These are phyloP conservation scores for Penicillium thymicola DNA, from an alignment of 2,329 filamentous ascomycete species.

Conservation along the genomic window DNA sequence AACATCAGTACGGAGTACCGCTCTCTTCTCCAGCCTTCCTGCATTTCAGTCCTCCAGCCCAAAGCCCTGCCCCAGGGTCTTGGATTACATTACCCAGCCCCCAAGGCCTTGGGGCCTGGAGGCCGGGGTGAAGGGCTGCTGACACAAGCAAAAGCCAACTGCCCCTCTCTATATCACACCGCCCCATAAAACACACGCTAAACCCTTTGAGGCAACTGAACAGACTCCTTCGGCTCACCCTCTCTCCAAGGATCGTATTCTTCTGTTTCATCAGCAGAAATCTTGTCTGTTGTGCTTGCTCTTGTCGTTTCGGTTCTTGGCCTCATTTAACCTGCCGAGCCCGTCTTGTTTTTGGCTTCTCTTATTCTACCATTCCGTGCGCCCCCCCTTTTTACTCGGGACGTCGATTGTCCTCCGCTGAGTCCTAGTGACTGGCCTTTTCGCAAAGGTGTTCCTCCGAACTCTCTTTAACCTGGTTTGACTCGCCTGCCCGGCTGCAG, in stretches of 20 bases:
- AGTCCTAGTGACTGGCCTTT: slow-evolving; percentile 21
- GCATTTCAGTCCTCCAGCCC: neutral
- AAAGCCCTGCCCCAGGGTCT: neutral
- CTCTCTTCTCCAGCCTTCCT: neutral
- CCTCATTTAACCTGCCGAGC: neutral
- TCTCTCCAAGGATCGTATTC: slow-evolving; percentile 10
- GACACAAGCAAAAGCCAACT: slow-evolving; percentile 4
- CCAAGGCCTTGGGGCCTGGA: too few species aligned
- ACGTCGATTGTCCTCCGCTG: slow-evolving; percentile 5
- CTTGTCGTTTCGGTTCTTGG: neutral
- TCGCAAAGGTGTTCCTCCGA: slow-evolving; percentile 10
- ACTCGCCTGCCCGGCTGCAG: slow-evolving; percentile 34
- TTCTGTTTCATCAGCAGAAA: slow-evolving; percentile 6
- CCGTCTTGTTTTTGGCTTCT: neutral
- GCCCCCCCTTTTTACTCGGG: slow-evolving; percentile 3
- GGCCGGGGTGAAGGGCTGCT: neutral
- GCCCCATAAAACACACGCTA: slow-evolving; percentile 26
- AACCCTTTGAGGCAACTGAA: slow-evolving; percentile 20
- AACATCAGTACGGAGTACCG: neutral
- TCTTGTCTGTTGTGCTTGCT: slow-evolving; percentile 1
- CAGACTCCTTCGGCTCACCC: slow-evolving; percentile 25
- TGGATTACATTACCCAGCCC: neutral
- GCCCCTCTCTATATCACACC: slow-evolving; percentile 29
- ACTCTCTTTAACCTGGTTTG: slow-evolving; percentile 16
- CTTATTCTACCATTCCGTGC: slow-evolving; percentile 1